A percentile compares a stretch with the other conserved stretches of the same genome.
These are phyloP conservation scores for Talaromyces adpressus DNA, from an alignment of 495 filamentous ascomycete genomes.

Conservation along the genomic window DNA sequence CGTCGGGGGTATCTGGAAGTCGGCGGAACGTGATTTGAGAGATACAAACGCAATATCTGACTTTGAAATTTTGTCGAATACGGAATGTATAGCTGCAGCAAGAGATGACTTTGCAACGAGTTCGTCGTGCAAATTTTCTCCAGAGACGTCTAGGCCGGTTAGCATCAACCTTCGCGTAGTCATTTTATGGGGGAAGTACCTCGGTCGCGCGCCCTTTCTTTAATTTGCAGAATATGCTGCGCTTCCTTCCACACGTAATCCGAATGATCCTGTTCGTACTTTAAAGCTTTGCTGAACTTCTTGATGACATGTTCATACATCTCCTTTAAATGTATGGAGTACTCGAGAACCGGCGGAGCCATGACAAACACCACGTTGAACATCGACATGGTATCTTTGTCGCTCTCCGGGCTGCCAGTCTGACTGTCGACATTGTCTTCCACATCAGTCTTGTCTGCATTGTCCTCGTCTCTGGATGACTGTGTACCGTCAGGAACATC, in stretches of 20 bases:
- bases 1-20: constrained; percentile 78
- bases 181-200: constrained; percentile 37
- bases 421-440: constrained; percentile 1
- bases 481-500: constrained; percentile 15
- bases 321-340: constrained; percentile 63
- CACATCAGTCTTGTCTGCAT: background rate
- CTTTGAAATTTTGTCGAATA: constrained; percentile 73
- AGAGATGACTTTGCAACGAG: constrained; percentile 72
- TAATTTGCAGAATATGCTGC: constrained; percentile 65
- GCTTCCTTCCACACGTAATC: constrained; percentile 86
- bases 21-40: constrained; percentile 58
- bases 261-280: constrained; percentile 80
- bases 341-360: constrained; percentile 69
- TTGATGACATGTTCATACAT: constrained; percentile 84
- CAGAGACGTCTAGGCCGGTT: constrained; percentile 24
- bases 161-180: background rate
- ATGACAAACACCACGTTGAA: constrained; percentile 95
- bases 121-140: constrained; percentile 41
- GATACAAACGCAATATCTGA: constrained; percentile 72
- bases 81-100: constrained; percentile 71
- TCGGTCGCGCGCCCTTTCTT: constrained; percentile 71
- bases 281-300: constrained; percentile 82
- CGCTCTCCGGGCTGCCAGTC: constrained; percentile 40
- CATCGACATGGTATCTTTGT: constrained; percentile 74
- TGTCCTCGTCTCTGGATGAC: constrained; percentile 9